A percentile compares a stretch with the other conserved stretches of the same genome.
These are phyloP conservation scores for Cercospora canescens DNA, from an alignment of 2,329 filamentous ascomycete species.

Conservation along the genomic window DNA sequence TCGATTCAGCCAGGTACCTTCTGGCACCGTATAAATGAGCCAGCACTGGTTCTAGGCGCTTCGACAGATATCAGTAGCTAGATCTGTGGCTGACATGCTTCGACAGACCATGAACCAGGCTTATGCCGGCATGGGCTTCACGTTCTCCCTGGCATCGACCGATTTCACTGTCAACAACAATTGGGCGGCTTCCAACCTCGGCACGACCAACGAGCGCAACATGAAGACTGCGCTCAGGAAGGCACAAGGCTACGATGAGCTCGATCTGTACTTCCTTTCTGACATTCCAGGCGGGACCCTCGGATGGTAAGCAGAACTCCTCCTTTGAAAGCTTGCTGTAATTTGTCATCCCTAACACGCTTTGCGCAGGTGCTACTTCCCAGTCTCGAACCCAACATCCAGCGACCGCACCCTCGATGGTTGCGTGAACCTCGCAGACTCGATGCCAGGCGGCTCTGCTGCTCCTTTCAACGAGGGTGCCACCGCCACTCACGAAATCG, in stretches of 20 bases:
- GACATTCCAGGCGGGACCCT: slow-evolving; percentile 39
- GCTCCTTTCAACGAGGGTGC: slow-evolving; percentile 46
- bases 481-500: slow-evolving; percentile 46
- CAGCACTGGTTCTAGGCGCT: background rate
- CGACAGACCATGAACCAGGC: slow-evolving; percentile 12
- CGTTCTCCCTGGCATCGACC: slow-evolving; percentile 45
- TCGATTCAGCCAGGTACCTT: background rate
- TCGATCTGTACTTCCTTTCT: slow-evolving; percentile 60
- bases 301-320: slow-evolving; percentile 11
- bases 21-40: background rate
- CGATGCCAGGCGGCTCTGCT: slow-evolving; percentile 51
- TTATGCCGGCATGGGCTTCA: slow-evolving; percentile 43
- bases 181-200: slow-evolving; percentile 50
- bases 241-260: slow-evolving; percentile 48
- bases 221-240: slow-evolving; percentile 55
- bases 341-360: background rate
- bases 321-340: too few relatives aligned
- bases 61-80: background rate
- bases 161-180: slow-evolving; percentile 52
- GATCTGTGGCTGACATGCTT: background rate
- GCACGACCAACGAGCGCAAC: slow-evolving; percentile 37
- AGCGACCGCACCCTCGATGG: slow-evolving; percentile 47
- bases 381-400: slow-evolving; percentile 42
- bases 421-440: slow-evolving; percentile 54
- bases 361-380: slow-evolving; percentile 22